Base-by-base conservation (phyloP, 352 stramenopile species). In the Blastocystis sp. region DNA sequence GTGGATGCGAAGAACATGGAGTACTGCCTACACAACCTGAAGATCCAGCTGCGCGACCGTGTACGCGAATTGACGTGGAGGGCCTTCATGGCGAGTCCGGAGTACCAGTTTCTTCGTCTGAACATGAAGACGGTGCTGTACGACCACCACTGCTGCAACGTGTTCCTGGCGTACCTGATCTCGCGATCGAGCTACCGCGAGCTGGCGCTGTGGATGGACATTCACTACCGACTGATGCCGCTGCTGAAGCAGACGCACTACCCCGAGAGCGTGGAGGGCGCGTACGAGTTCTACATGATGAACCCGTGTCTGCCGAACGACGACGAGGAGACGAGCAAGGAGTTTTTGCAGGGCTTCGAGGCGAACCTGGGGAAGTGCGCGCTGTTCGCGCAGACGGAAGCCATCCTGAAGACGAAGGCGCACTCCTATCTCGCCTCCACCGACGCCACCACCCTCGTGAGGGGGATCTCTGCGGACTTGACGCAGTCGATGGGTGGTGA, bases 171-270 rank as follows among this genome's bases (percentile, higher is more conserved):
- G 10, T 84, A 69, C 48, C 74, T 84, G 38, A 66, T 84, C n/a
- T 67, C 74, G 41, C 74, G 74, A 11, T 34, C 21, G 2, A 38
- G 34, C 9, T 84, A 66, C n/a, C 41, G 34, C 5, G 74, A 84
- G 48, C 34, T 84, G 34, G 74, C 74, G 40, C 74, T 84, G 17
- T 84, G 74, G 74, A 84, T 84, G 74, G 74, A 84, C 38, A 84
- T 84, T n/a, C 74, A 84, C 48, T 84, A 84, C 52, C 34, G 28
- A 28, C n/a, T 84, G 4, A 69, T 70, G 43, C 38, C 59, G 34
- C 52, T 40, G 23, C 65, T 84, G 19, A 84, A 84, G 17, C 21
- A 70, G 2, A 40, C 52, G 3, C 28, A 45, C 28, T 84, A 84
- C 48, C 74, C 74, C 19, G 34, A 84, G 17, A 67, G 53, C 61